These are phyloP conservation scores for Zea luxurians DNA, from an alignment of 176 grass and related monocot species.

Conservation along the genomic window DNA sequence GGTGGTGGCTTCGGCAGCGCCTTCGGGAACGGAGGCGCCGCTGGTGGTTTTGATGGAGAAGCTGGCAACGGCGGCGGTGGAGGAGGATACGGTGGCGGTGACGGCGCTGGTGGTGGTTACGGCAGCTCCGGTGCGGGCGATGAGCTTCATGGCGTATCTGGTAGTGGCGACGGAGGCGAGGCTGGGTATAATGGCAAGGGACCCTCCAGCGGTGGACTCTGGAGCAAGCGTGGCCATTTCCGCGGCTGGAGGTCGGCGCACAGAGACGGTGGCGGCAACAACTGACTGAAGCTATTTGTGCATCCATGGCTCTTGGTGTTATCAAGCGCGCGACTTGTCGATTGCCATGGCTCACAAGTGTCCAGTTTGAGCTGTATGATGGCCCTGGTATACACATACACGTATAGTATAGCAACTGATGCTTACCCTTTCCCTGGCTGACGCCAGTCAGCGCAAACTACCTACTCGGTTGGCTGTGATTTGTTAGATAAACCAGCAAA, in stretches of 20 bases:
- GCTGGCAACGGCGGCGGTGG: neutral
- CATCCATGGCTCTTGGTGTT: neutral
- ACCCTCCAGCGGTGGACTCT: neutral
- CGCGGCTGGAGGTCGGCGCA: neutral
- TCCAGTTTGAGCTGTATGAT: neutral
- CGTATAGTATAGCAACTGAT: neutral
- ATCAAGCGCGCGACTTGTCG: neutral
- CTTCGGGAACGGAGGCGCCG: neutral
- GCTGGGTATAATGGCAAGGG: neutral
- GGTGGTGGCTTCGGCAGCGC: neutral
- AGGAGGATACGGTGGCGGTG: neutral
- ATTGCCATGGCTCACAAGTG: neutral
- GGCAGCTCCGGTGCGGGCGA: neutral
- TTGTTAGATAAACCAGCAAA: neutral
- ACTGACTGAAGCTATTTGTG: conserved; percentile 10
- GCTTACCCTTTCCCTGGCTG: neutral
- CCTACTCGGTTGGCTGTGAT: neutral
- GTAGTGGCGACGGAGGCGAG: neutral
- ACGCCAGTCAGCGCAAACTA: neutral
- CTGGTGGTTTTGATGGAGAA: neutral
- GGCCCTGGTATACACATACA: neutral
- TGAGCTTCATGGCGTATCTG: neutral
- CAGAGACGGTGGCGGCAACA: conserved; percentile 32
- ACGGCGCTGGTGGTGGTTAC: neutral
- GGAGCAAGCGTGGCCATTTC: conserved; percentile 47